These are phyloP conservation scores for Alnus rubra DNA, from an alignment of 306 rosid genomes.

Conservation along the genomic window DNA sequence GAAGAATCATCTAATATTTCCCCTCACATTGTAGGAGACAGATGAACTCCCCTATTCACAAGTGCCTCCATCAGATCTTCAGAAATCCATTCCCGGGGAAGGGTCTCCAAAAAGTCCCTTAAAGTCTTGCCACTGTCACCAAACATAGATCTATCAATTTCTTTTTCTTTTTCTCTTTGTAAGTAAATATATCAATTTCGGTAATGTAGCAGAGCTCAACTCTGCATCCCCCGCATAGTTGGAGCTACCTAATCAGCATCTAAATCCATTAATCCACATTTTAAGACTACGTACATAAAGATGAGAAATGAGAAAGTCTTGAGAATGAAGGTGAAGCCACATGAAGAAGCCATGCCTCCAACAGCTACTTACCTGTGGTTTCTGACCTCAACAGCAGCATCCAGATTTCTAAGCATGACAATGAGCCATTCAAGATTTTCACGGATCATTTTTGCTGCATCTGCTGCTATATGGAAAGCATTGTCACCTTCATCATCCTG, in stretches of 20 bases:
- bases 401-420: constrained; percentile 74
- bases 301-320: constrained; percentile 18
- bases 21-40: constrained; percentile 76
- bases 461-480: constrained; percentile 96
- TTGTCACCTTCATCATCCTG: constrained; percentile 98
- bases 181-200: constrained; percentile 26
- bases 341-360: constrained; percentile 2
- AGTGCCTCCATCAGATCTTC: constrained; percentile 98
- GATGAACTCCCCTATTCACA: constrained; percentile 63
- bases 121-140: constrained; percentile 83
- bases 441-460: constrained; percentile 92
- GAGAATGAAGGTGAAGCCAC: constrained; percentile 15
- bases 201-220: constrained; percentile 10
- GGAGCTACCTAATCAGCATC: constrained; percentile 7
- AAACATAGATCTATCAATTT: constrained; percentile 28
- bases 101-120: constrained; percentile 86
- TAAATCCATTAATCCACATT: constrained; percentile 9
- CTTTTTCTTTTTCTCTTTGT: not conserved
- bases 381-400: constrained; percentile 89
- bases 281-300: not conserved
- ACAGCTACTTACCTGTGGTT: constrained; percentile 76
- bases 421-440: constrained; percentile 97
- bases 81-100: constrained; percentile 93
- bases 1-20: constrained; percentile 25
- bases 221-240: constrained; percentile 14